Conservation (phyloP, 176 grass and related monocot species). For the Hyparrhenia diplandra region DNA sequence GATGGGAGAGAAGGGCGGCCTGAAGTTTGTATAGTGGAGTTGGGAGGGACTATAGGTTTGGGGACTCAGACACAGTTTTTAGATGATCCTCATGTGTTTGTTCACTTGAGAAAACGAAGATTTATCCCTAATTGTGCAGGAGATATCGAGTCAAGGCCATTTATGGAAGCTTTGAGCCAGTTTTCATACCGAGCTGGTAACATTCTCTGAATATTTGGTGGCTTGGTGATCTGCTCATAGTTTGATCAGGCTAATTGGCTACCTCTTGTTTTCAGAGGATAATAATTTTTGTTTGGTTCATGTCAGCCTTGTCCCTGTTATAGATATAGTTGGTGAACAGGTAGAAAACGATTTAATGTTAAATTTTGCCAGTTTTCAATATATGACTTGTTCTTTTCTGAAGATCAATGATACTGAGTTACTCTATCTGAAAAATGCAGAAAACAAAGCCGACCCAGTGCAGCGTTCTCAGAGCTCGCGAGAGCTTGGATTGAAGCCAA, state of each 20-base stretch:
- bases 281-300: constrained; percentile 59
- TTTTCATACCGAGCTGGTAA: constrained; percentile 57
- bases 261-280: constrained; percentile 26
- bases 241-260: constrained; percentile 2
- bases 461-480: constrained; percentile 37
- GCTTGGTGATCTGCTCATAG: not conserved
- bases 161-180: constrained; percentile 55
- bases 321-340: constrained; percentile 59
- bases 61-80: not conserved
- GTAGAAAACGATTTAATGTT: not conserved
- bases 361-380: not conserved
- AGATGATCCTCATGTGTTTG: not conserved
- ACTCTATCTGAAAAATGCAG: constrained; percentile 24
- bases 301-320: constrained; percentile 58
- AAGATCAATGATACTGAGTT: not conserved
- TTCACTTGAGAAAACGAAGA: constrained; percentile 12
- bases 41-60: constrained; percentile 51
- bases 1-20: constrained; percentile 45
- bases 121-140: constrained; percentile 40
- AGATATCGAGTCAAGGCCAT: constrained; percentile 56
- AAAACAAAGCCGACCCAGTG: constrained; percentile 62
- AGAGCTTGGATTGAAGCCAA: constrained; percentile 48
- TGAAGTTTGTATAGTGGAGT: constrained; percentile 41
- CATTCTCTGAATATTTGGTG: not conserved
- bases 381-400: not conserved